phyloP scores from a whole-genome alignment of 306 rosid genomes.

The Acmispon strigosus region DNA sequence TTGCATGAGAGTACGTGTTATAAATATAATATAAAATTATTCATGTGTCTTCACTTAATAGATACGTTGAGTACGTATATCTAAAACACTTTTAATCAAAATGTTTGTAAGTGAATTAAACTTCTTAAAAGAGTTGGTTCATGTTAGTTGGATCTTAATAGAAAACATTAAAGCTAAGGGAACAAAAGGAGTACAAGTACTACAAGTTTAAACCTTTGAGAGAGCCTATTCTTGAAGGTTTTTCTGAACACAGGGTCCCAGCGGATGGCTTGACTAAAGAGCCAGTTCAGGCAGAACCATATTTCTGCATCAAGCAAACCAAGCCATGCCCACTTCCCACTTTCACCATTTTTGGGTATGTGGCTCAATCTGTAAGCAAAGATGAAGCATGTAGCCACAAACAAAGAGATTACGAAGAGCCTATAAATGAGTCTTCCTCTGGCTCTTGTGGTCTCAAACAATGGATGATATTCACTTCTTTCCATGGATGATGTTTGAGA shows the following conservation, averaged over 20 bases:
- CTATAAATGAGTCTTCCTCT: slow-evolving; percentile 32
- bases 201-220: slow-evolving; percentile 37
- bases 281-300: slow-evolving; percentile 59
- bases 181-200: neutral
- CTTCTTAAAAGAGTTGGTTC: too few relatives aligned
- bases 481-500: neutral
- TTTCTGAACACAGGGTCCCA: slow-evolving; percentile 43
- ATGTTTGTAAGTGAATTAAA: too few relatives aligned
- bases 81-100: too few relatives aligned
- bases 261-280: slow-evolving; percentile 42
- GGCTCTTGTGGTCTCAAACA: slow-evolving; percentile 40
- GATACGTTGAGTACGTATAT: too few relatives aligned
- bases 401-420: slow-evolving; percentile 25
- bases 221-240: slow-evolving; percentile 46
- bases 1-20: too few relatives aligned
- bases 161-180: too few relatives aligned
- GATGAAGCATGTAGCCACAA: slow-evolving; percentile 40
- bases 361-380: slow-evolving; percentile 38
- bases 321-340: slow-evolving; percentile 42
- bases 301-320: slow-evolving; percentile 48
- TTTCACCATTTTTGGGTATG: slow-evolving; percentile 26
- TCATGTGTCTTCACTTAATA: too few relatives aligned
- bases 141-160: too few relatives aligned
- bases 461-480: neutral
- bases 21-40: too few relatives aligned